Evolutionary conservation across 306 rosid species (phyloP).

Genomic region (Castanea sativa): DNA sequence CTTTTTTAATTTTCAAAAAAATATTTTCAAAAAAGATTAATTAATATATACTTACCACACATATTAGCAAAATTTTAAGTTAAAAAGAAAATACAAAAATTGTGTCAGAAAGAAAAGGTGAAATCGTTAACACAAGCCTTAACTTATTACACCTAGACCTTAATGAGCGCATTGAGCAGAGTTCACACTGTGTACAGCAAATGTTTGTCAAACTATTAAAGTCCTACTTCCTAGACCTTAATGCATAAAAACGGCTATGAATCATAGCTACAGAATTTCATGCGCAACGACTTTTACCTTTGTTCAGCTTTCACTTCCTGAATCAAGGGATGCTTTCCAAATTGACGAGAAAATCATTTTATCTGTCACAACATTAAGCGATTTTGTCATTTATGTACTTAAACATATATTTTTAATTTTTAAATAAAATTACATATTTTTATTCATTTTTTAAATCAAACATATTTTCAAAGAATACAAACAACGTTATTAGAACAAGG

Average conservation of each 20-base stretch:
- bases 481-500: too few species aligned
- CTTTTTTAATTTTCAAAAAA: too few species aligned
- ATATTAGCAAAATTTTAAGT: too few species aligned
- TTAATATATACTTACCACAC: too few species aligned
- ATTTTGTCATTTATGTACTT: fast-evolving
- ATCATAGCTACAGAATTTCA: background rate
- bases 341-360: background rate
- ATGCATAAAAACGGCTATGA: background rate
- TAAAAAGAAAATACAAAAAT: too few species aligned
- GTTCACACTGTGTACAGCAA: background rate
- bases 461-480: too few species aligned
- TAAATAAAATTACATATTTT: too few species aligned
- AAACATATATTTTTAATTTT: too few species aligned
- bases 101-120: too few species aligned
- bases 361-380: background rate
- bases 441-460: too few species aligned
- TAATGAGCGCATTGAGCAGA: background rate
- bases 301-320: too few species aligned
- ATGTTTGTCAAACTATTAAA: background rate
- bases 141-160: background rate
- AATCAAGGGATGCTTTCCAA: background rate
- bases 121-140: background rate
- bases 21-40: too few species aligned
- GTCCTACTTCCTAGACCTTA: background rate
- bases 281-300: background rate